Conservation (phyloP, 2,329 filamentous ascomycete genomes). For the Furcasterigmium furcatum region DNA sequence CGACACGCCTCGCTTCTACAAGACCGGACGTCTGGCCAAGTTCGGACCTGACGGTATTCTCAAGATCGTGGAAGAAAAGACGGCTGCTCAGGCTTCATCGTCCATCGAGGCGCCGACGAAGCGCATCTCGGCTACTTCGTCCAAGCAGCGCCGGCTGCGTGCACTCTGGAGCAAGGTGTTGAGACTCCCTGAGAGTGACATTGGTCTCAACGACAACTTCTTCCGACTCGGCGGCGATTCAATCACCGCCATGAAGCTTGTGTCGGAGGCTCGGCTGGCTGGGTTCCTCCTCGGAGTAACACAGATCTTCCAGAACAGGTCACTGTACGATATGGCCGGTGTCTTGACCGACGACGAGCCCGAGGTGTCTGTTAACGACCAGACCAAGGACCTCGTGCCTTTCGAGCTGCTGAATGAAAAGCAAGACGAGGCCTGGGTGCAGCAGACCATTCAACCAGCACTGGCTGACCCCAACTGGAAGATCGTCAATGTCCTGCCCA, state of each 20-base stretch:
- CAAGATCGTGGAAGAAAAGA: conserved; percentile 20
- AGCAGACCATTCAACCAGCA: conserved; percentile 44
- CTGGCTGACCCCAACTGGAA: conserved; percentile 48
- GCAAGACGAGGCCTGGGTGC: conserved; percentile 39
- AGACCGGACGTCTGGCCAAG: conserved; percentile 35
- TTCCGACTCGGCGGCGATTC: conserved; percentile 60
- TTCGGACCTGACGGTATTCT: conserved; percentile 27
- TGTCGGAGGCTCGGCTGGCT: conserved; percentile 47
- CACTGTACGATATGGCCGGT: conserved; percentile 50
- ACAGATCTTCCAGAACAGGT: conserved; percentile 48
- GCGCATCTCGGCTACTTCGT: conserved; percentile 33
- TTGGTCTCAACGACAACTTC: conserved; percentile 55
- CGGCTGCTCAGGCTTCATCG: conserved; percentile 5
- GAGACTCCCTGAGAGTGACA: conserved; percentile 36
- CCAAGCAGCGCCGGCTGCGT: conserved; percentile 39
- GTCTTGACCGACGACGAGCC: conserved; percentile 34
- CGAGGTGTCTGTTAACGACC: conserved; percentile 5
- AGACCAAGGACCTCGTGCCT: conserved; percentile 28
- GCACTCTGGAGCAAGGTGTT: conserved; percentile 47
- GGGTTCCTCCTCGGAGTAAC: conserved; percentile 49
- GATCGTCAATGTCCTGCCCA: conserved; percentile 54
- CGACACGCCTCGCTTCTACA: conserved; percentile 23
- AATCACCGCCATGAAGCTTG: conserved; percentile 58
- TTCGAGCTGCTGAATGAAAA: conserved; percentile 45
- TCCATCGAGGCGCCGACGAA: conserved; percentile 16